These are phyloP conservation scores for Arabis hirsuta DNA, from an alignment of 345 rosid species.

Conservation along the genomic window DNA sequence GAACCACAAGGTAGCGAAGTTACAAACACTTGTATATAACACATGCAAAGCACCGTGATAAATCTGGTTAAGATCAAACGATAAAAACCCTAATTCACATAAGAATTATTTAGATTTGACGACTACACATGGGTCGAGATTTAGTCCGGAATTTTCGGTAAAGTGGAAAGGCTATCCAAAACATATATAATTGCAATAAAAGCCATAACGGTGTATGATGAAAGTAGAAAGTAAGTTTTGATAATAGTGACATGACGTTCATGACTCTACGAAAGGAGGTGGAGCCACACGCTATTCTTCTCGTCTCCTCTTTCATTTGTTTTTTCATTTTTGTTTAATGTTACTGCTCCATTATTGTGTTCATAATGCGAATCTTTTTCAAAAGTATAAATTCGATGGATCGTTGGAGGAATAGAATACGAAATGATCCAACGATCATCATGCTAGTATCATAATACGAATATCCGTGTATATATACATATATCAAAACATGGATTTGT, in stretches of 20 bases:
- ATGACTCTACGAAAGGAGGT: conserved; percentile 31
- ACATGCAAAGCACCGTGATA: background rate
- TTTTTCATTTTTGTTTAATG: conserved; percentile 23
- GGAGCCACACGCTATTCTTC: conserved; percentile 36
- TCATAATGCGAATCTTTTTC: conserved; percentile 29
- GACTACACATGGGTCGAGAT: background rate
- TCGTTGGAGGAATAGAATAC: background rate
- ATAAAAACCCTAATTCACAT: background rate
- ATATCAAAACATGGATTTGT: too few relatives aligned
- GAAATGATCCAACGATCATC: background rate
- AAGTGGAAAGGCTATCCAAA: conserved; percentile 8
- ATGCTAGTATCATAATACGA: background rate
- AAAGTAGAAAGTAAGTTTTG: background rate
- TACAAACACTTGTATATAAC: background rate
- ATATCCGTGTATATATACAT: background rate
- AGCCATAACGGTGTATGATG: too few relatives aligned
- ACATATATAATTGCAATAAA: conserved; percentile 4
- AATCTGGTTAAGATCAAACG: background rate
- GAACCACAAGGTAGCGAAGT: background rate
- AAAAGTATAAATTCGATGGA: background rate
- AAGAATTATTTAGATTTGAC: background rate
- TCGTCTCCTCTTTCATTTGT: conserved; percentile 5
- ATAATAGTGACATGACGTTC: conserved; percentile 30
- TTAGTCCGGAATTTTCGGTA: conserved; percentile 26
- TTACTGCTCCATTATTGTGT: conserved; percentile 22